Evolutionary conservation across 495 filamentous ascomycete species (phyloP), one percentile per base, ranked within the genome.

Genomic region (Pyronema domesticum): DNA sequence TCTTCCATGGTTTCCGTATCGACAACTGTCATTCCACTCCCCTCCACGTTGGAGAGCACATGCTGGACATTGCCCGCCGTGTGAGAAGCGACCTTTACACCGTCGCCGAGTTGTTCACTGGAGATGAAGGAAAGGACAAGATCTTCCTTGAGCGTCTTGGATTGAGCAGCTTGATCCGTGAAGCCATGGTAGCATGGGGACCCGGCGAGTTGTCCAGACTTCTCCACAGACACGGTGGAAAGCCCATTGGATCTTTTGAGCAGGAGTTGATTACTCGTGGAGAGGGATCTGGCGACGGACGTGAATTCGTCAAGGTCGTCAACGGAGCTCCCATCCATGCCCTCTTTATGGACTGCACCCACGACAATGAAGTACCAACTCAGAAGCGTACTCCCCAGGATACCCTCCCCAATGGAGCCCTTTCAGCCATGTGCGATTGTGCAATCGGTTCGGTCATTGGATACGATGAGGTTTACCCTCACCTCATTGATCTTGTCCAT

Each of bases 1-100:
- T 93, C 65, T 99, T 99, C 60, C 76, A 77, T 44, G 93, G 85
- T 7, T 95, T 99, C 73, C 83, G 93, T 14, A 94, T 99, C 58
- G 93, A 99, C 69, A 99, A 99, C 66, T 94, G 86, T 60, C 93
- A 99, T 68, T 99, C 93, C 0, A 99, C 93, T 0, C 93, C 93
- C 1, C 67, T 99, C 1, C 82, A 83, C 42, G 86, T 96, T 17
- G 93, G 89, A 1, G 89, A 95, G 66, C 88, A 93, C 65, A 78
- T 99, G 55, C 74, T 99, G 7, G 91, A 99, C 58, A 78, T 94
- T 69, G 93, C 93, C 7, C 76, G 93, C 55, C 76, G 81, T 55
- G 85, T 95, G 46, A 79, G 89, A 36, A 88, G 89, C 0, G 82
- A 96, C 60, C 70, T 96, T 1, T 88, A 86, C 35, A 83, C 96